Evolutionary conservation across 2,329 filamentous ascomycete genomes (phyloP).

Genomic region (Verticillium nubilum): DNA sequence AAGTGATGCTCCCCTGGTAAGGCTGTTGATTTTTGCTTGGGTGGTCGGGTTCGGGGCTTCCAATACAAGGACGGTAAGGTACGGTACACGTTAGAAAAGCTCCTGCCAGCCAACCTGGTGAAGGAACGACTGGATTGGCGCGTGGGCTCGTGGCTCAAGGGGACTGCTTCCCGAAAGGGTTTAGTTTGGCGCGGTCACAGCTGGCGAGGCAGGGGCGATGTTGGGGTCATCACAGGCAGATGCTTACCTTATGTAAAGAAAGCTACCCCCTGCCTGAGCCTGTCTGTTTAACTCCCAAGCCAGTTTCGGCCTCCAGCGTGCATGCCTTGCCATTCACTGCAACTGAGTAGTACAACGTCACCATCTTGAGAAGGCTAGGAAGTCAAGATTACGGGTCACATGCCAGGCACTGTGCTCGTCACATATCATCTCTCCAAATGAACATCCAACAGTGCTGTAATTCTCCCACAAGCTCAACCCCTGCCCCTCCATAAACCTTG

Average conservation of each 20-base stretch:
- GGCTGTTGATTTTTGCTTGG: constrained; percentile 14
- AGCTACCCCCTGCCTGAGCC: background rate
- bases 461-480: background rate
- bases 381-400: no score
- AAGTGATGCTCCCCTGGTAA: constrained; percentile 12
- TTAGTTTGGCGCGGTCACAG: background rate
- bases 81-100: background rate
- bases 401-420: background rate
- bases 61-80: background rate
- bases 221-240: background rate
- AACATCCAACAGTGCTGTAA: background rate
- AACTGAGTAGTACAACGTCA: background rate
- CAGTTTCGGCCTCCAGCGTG: background rate
- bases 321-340: background rate
- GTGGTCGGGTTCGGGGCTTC: background rate
- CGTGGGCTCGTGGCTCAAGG: background rate
- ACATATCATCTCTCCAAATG: background rate
- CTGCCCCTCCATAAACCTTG: background rate
- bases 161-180: background rate
- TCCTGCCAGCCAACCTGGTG: background rate
- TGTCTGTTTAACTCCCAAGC: background rate
- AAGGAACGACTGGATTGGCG: constrained; percentile 9
- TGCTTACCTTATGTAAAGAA: background rate
- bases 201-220: background rate
- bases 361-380: background rate